These are phyloP conservation scores for Cyclospora cayetanensis DNA, from an alignment of 169 alveolate species.

Conservation along the genomic window DNA sequence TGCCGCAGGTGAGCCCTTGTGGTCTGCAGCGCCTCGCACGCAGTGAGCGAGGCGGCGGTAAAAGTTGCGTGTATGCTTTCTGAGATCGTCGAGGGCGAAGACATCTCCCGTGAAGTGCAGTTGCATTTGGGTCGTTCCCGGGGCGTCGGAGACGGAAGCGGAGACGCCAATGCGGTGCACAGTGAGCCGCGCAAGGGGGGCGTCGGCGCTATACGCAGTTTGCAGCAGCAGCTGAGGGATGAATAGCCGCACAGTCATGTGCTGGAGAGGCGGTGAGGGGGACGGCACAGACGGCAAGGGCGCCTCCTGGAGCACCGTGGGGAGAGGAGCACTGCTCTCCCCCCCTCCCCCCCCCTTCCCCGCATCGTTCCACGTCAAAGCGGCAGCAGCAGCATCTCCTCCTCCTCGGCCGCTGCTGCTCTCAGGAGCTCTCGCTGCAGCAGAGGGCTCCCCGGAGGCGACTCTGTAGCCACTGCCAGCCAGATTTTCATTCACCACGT, in stretches of 20 bases:
- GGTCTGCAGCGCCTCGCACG: background rate
- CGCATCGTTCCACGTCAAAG: background rate
- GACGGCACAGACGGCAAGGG: background rate
- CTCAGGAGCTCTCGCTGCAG: background rate
- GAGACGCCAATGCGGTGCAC: conserved; percentile 51
- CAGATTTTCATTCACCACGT: conserved; percentile 71
- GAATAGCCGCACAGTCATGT: background rate
- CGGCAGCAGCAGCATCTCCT: background rate
- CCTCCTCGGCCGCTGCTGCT: background rate
- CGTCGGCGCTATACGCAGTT: conserved; percentile 29
- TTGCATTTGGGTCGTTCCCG: conserved; percentile 5
- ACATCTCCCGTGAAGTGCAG: conserved; percentile 17
- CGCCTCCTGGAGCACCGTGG: no score
- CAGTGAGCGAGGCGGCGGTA: conserved; percentile 73
- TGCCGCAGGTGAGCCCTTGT: background rate
- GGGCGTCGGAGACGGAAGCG: background rate
- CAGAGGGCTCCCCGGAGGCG: background rate
- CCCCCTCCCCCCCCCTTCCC: background rate
- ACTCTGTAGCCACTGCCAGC: conserved; percentile 57
- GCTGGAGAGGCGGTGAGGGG: background rate
- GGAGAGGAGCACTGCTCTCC: no score
- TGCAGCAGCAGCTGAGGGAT: conserved; percentile 57
- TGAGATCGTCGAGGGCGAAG: conserved; percentile 73
- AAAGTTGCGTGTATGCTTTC: conserved; percentile 62
- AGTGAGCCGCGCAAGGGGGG: conserved; percentile 62